These are phyloP conservation scores for Phytophthora quininea DNA, from an alignment of 352 stramenopile species.

Conservation along the genomic window DNA sequence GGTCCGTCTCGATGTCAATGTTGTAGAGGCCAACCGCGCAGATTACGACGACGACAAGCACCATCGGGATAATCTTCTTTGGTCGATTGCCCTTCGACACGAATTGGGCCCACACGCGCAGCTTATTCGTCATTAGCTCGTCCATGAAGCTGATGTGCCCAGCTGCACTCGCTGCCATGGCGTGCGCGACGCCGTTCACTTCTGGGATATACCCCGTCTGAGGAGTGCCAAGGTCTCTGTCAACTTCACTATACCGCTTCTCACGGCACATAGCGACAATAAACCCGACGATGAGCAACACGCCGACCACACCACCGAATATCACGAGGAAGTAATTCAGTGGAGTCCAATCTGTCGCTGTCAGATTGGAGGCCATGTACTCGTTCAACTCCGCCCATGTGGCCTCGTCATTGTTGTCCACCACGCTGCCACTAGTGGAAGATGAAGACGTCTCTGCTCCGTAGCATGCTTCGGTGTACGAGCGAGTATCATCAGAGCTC, in stretches of 20 bases:
- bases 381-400: conserved; percentile 50
- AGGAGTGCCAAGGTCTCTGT: conserved; percentile 24
- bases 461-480: conserved; percentile 51
- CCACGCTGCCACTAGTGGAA: conserved; percentile 22
- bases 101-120: conserved; percentile 49
- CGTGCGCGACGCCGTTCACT: conserved; percentile 26
- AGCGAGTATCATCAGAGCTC: conserved; percentile 36
- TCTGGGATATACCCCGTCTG: conserved; percentile 34
- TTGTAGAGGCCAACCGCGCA: conserved; percentile 45
- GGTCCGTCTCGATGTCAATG: conserved; percentile 62
- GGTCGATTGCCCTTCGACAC: conserved; percentile 46
- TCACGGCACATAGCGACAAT: conserved; percentile 41
- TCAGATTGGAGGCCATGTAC: conserved; percentile 46
- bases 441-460: conserved; percentile 15
- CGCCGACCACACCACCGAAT: conserved; percentile 37
- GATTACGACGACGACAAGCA: conserved; percentile 43
- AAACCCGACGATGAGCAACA: conserved; percentile 52
- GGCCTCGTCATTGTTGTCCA: conserved; percentile 19
- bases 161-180: conserved; percentile 17
- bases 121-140: conserved; percentile 46
- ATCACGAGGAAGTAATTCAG: conserved; percentile 66
- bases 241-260: conserved; percentile 25
- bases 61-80: conserved; percentile 44
- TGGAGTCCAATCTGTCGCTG: conserved; percentile 40
- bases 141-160: conserved; percentile 48